Evolutionary conservation across 805 yeast species (phyloP).

Genomic region (Zygosaccharomyces siamensis): DNA sequence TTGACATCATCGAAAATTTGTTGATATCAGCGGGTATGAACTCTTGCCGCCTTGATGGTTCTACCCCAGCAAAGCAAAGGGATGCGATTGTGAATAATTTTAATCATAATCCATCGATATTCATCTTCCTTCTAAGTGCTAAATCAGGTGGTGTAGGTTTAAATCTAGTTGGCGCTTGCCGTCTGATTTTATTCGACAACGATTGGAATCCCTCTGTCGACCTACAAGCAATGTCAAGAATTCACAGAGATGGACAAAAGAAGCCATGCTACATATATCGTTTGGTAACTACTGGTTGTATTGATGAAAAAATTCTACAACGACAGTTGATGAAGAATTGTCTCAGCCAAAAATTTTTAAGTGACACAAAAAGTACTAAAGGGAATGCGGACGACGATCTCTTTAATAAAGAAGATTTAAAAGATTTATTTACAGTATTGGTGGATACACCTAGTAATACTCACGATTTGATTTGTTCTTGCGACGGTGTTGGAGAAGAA

Average conservation of each 20-base stretch:
- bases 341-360: constrained; percentile 67
- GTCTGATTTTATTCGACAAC: constrained; percentile 80
- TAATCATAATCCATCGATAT: constrained; percentile 46
- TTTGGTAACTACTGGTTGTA: constrained; percentile 78
- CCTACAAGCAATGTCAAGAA: constrained; percentile 90
- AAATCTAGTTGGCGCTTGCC: constrained; percentile 83
- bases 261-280: constrained; percentile 77
- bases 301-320: constrained; percentile 92
- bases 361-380: constrained; percentile 25
- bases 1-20: constrained; percentile 65
- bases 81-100: constrained; percentile 63
- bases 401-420: constrained; percentile 64
- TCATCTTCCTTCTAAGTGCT: constrained; percentile 75
- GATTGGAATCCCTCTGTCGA: constrained; percentile 98
- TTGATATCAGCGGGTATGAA: constrained; percentile 46
- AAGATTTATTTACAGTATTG: constrained; percentile 65
- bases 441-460: constrained; percentile 56
- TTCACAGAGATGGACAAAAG: constrained; percentile 90
- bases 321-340: constrained; percentile 82
- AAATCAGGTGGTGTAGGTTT: constrained; percentile 94
- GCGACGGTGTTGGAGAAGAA: constrained; percentile 52
- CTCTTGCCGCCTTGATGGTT: constrained; percentile 74
- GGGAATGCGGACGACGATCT: constrained; percentile 49
- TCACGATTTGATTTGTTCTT: constrained; percentile 68
- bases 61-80: constrained; percentile 64